These are phyloP conservation scores for Sicyos edulis DNA, from an alignment of 306 rosid species.

Conservation along the genomic window DNA sequence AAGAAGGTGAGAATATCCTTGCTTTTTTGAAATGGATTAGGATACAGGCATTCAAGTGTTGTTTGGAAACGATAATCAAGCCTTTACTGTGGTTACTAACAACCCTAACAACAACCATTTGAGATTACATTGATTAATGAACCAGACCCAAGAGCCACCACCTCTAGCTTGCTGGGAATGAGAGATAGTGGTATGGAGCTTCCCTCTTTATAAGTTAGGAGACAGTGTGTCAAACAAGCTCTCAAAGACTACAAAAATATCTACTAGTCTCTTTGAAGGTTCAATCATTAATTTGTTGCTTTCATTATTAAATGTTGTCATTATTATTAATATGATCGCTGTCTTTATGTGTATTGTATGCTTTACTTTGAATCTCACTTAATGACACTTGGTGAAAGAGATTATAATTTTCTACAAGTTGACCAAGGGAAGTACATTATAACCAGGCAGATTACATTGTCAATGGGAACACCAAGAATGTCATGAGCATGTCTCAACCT, in stretches of 20 bases:
- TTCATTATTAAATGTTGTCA: background rate
- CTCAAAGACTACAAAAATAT: background rate
- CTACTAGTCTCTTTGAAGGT: background rate
- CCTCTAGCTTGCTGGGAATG: background rate
- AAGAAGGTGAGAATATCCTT: no score
- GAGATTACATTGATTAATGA: no score
- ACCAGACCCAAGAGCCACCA: no score
- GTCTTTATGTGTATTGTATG: background rate
- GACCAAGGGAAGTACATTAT: constrained; percentile 19
- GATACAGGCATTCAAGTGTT: no score
- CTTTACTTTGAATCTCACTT: constrained; percentile 1
- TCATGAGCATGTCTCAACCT: constrained; percentile 95
- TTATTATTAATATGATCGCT: background rate
- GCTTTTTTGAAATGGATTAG: no score
- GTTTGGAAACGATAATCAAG: no score
- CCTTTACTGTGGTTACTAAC: no score
- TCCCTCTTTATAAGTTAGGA: background rate
- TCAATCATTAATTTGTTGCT: background rate
- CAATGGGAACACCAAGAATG: constrained; percentile 81
- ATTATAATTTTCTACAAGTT: background rate
- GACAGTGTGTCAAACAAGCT: background rate
- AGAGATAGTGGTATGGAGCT: background rate
- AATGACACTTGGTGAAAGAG: background rate
- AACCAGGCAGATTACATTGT: constrained; percentile 81
- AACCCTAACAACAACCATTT: no score